Conservation (phyloP, 345 rosid species). For the Jatropha curcas region DNA sequence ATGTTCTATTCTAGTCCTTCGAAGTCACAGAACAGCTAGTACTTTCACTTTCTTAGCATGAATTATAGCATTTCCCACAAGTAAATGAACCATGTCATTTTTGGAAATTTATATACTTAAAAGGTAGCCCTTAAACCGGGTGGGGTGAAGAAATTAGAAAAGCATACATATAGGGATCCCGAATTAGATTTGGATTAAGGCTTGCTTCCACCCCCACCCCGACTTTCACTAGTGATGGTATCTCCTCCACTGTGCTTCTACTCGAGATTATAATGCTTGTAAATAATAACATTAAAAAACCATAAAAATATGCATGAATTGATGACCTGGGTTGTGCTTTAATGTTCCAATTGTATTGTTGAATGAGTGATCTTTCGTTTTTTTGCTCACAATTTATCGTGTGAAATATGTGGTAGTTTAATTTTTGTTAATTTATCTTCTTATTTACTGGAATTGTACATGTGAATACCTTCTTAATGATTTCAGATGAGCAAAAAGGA, state of each 20-base stretch:
- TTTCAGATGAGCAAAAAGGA: conserved; percentile 33
- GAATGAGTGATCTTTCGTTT: background rate
- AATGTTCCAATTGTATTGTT: background rate
- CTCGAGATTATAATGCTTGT: no score
- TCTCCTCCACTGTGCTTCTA: background rate
- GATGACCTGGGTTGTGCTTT: no score
- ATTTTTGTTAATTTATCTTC: background rate
- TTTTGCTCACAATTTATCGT: background rate
- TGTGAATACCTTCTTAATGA: no score
- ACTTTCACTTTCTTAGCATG: background rate
- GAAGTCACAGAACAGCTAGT: background rate
- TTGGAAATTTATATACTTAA: no score
- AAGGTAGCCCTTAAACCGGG: background rate
- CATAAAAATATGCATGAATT: background rate
- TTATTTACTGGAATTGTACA: no score
- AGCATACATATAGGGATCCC: no score
- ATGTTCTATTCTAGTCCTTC: conserved; percentile 23
- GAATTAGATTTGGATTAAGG: no score
- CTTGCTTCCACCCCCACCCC: no score
- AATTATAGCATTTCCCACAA: background rate
- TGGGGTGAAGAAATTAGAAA: no score
- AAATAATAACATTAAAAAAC: no score
- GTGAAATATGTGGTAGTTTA: background rate
- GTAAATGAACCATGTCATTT: background rate
- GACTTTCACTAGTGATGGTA: background rate